Base-by-base conservation (phyloP, 805 yeast species). In the Candida boleticola region DNA sequence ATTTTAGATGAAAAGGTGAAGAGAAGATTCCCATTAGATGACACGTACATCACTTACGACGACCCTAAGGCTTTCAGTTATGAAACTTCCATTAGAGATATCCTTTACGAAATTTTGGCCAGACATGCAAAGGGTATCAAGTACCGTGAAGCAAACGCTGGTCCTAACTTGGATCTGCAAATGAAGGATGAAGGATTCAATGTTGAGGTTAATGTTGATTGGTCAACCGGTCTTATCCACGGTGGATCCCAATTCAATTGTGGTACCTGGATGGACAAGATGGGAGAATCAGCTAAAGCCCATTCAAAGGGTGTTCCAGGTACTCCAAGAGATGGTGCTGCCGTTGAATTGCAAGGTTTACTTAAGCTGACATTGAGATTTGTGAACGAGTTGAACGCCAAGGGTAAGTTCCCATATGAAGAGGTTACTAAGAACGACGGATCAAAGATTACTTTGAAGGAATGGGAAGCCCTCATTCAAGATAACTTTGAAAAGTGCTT, bases 201-300 rank as follows among this genome's bases (percentile, higher is more conserved):
- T 59, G 90, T 92, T 35, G 76, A 79, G 48, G 76, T 90, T 1
- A 54, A 65, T 44, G 89, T 90, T 35, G 97, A 92, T 60, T 92
- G 97, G 97, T 55, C 68, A 0, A 89, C 86, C 10, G 99, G 99
- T 1, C 66, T 93, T 23, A 69, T 90, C 3, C 85, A 80, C 60
- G 99, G 98, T 36, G 98, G 99, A 1, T 86, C 87, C 37, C 96
- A 86, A 61, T 79, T 66, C 60, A 92, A 92, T 59, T 92, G 99
- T 68, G 99, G 99, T 18, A 93, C 99, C 0, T 92, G 99, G 99
- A 92, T 90, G 97, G 99, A 92, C 65, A 92, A 92, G 66, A 92
- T 92, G 98, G 99, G 99, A 20, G 98, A 93, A 66, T 86, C 96
- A 55, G 80, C 63, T 27, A 73, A 65, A 42, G 97, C 98, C 0